Evolutionary conservation across 2,329 filamentous ascomycete species (phyloP).

Genomic region (Colletotrichum filicis): DNA sequence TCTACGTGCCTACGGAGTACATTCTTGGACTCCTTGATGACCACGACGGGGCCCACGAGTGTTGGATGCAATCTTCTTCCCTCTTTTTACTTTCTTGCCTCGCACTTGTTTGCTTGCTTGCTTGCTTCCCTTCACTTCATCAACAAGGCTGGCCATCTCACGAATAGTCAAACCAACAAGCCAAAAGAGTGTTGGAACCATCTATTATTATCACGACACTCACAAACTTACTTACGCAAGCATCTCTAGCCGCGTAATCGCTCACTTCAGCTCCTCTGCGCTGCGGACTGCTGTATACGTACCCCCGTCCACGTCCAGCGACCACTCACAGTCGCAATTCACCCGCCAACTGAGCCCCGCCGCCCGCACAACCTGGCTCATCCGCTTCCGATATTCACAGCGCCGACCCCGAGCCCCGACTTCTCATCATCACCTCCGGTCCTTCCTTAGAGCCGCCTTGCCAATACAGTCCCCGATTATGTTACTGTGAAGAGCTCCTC

Average conservation of each 20-base stretch:
- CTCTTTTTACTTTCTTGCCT: neutral
- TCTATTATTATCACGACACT: neutral
- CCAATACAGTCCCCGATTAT: neutral
- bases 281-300: slow-evolving; percentile 12
- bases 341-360: slow-evolving; percentile 9
- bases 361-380: slow-evolving; percentile 17
- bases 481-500: slow-evolving; percentile 6
- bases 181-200: neutral
- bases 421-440: slow-evolving; percentile 4
- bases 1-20: no score
- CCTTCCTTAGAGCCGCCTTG: neutral
- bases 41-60: slow-evolving; percentile 10
- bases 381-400: slow-evolving; percentile 15
- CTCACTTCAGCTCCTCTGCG: neutral
- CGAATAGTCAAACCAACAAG: neutral
- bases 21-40: slow-evolving; percentile 7
- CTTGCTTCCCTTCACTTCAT: neutral
- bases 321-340: neutral
- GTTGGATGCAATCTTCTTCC: slow-evolving; percentile 1
- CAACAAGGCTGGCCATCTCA: neutral
- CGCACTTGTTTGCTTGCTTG: neutral
- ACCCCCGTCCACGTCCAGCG: neutral
- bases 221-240: neutral
- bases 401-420: slow-evolving; percentile 17
- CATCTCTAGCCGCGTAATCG: slow-evolving; percentile 18